Conservation (phyloP, 352 stramenopile genomes). For the Pythium coloratum region DNA sequence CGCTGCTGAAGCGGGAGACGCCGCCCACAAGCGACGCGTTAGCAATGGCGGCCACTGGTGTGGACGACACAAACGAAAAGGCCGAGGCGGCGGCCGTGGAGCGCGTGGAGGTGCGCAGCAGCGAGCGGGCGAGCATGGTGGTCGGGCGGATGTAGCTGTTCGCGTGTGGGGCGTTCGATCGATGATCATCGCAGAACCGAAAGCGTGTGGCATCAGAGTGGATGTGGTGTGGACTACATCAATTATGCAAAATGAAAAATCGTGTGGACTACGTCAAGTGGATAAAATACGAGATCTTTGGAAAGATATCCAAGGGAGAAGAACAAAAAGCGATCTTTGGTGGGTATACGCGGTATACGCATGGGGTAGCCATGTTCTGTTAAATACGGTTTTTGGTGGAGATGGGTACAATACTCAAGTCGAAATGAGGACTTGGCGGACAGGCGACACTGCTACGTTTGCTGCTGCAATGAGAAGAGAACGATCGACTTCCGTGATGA, state of each 20-base stretch:
- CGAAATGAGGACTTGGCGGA: not conserved
- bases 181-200: not conserved
- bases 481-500: constrained; percentile 33
- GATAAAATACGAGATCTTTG: not conserved
- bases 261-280: not conserved
- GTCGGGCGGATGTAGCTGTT: not conserved
- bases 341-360: constrained; percentile 18
- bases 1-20: constrained; percentile 49
- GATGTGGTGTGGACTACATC: not conserved
- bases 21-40: constrained; percentile 27
- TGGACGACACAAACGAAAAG: constrained; percentile 15
- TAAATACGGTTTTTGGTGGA: constrained; percentile 24
- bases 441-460: not conserved
- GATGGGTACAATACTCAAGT: not conserved
- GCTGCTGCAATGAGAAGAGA: constrained; percentile 14
- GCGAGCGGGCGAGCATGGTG: constrained; percentile 65
- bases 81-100: constrained; percentile 28
- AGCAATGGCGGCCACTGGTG: constrained; percentile 9
- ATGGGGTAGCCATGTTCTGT: constrained; percentile 18
- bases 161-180: not conserved
- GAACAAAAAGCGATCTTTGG: not conserved
- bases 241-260: not conserved
- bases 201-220: not conserved
- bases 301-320: not conserved
- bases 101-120: constrained; percentile 34